A percentile compares a stretch with the other conserved stretches of the same genome.
phyloP scores from a whole-genome alignment of 1,284 basidiomycete species.

The Puccinia hordei region DNA sequence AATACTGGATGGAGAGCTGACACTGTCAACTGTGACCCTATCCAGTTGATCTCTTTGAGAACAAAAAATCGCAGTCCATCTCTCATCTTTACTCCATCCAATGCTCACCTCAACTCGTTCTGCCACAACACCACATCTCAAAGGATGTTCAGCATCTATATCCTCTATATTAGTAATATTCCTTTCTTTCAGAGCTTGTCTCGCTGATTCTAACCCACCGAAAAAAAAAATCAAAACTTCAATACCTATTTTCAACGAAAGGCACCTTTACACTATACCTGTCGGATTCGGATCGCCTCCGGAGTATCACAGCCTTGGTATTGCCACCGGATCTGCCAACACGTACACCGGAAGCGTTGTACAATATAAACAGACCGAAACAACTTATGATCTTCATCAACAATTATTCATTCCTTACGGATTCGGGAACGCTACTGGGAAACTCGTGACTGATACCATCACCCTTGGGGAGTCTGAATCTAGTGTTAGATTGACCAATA shows the following conservation, averaged over 20 bases:
- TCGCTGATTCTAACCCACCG: neutral
- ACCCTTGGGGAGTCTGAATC: constrained; percentile 20
- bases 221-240: constrained; percentile 48
- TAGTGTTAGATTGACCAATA: constrained; percentile 34
- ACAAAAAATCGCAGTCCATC: neutral
- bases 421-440: constrained; percentile 49
- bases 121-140: neutral
- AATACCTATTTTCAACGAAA: constrained; percentile 37
- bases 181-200: constrained; percentile 16
- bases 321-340: constrained; percentile 50
- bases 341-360: constrained; percentile 40
- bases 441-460: constrained; percentile 43
- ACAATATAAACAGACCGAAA: constrained; percentile 30
- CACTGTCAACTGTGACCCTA: neutral
- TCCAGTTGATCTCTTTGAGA: neutral
- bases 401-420: constrained; percentile 48
- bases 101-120: neutral
- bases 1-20: neutral
- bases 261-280: constrained; percentile 42
- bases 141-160: neutral
- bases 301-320: constrained; percentile 39
- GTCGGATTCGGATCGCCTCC: constrained; percentile 50
- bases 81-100: neutral
- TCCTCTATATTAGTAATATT: neutral
- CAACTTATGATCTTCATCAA: constrained; percentile 38